These are phyloP conservation scores for Graphilbum ipis-grandicollis DNA, from an alignment of 2,329 filamentous ascomycete genomes.

Conservation along the genomic window DNA sequence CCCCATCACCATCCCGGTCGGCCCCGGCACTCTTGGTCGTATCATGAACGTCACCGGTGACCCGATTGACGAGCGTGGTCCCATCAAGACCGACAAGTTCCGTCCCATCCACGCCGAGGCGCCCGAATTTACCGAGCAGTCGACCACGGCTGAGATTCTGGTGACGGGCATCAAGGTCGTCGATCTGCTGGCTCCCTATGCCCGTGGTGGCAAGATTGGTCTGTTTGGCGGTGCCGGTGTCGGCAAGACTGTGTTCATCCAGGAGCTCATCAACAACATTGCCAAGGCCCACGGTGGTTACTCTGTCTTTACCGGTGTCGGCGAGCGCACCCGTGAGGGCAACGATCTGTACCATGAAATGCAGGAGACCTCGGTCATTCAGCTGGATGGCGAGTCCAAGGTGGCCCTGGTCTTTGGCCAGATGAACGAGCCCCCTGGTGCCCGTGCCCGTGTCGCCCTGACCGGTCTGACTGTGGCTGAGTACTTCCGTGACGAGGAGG, in stretches of 20 bases:
- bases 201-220: conserved; percentile 99
- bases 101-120: conserved; percentile 88
- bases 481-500: conserved; percentile 60
- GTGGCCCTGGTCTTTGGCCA: conserved; percentile 98
- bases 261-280: conserved; percentile 99
- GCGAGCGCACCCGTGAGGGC: conserved; percentile 99
- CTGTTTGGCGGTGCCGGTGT: conserved; percentile 99
- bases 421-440: conserved; percentile 99
- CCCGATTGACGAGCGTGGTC: conserved; percentile 98
- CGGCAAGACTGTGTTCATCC: conserved; percentile 99
- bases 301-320: conserved; percentile 99
- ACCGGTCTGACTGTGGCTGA: conserved; percentile 72
- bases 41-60: conserved; percentile 99
- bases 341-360: conserved; percentile 99
- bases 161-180: conserved; percentile 99
- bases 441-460: conserved; percentile 97
- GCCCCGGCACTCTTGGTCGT: conserved; percentile 82
- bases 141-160: conserved; percentile 87
- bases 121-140: conserved; percentile 86
- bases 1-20: conserved; percentile 94
- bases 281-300: conserved; percentile 99
- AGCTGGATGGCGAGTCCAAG: conserved; percentile 98
- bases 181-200: conserved; percentile 95
- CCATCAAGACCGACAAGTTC: conserved; percentile 82
- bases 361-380: conserved; percentile 99